Base-by-base conservation (phyloP, 2,329 filamentous ascomycete genomes). In the Endocalyx cinctus region DNA sequence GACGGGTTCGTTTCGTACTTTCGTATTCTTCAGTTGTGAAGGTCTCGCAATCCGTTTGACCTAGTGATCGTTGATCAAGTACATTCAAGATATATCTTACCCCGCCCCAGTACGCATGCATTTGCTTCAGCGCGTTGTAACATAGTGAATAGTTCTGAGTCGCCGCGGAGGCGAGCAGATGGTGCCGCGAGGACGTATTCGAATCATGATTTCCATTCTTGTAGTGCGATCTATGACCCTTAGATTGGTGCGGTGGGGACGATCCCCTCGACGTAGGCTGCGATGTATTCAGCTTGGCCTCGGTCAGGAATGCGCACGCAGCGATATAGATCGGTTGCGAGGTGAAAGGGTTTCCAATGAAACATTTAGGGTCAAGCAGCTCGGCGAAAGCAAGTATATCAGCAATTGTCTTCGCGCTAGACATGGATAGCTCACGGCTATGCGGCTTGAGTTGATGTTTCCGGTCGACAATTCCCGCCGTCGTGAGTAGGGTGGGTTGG, bases 251-350 rank as follows among this genome's bases (percentile, higher is more conserved):
- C 0, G 68, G 63, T 2, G 74, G 76, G 0, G 74, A 75, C 2
- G 63, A 54, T 22, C 79, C 76, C 34, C 78, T 70, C 0, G 82
- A 85, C 17, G 81, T 56, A 14, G 79, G 69, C 37, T 80, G 77
- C 0, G 82, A 82, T 15, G 82, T 80, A 41, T 79, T 81, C 11
- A 82, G 74, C 4, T 78, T 80, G 5, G 84, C 87, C 54, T 94
- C 87, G 63, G 87, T 87, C 12, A 94, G 64, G 47, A 94, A 94
- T 0, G 87, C 87, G 52, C 87, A 94, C 1, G 87, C 87, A 1
- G 87, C 87, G 39, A 94, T 90, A 48, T 94, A 94, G 51, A 94
- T 94, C 0, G 87, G 87, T 57, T 94, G 87, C 29, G 84, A 87
- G 0, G 86, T 92, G 45, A 94, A 94, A 0, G 87, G 87, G 39